Evolutionary conservation across 805 yeast species (phyloP).

Genomic region (Ogataea paraovalis): DNA sequence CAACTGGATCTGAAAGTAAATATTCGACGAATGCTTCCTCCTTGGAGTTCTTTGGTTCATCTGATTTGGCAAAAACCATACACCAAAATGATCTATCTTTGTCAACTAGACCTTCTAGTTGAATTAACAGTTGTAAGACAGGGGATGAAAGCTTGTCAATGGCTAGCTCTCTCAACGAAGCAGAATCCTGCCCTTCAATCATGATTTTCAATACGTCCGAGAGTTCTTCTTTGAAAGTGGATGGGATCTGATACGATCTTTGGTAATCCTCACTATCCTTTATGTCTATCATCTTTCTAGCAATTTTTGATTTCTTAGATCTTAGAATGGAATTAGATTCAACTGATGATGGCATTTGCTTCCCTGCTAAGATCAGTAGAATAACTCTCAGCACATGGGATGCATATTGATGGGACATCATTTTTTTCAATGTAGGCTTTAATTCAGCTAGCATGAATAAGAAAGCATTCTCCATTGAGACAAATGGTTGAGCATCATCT

Average conservation of each 20-base stretch:
- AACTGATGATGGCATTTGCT: constrained; percentile 69
- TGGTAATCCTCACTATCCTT: constrained; percentile 72
- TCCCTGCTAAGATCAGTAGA: constrained; percentile 70
- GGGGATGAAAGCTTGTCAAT: constrained; percentile 85
- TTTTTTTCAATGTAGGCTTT: constrained; percentile 50
- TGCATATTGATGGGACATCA: constrained; percentile 76
- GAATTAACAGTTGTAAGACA: constrained; percentile 71
- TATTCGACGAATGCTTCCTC: constrained; percentile 84
- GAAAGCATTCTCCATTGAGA: constrained; percentile 64
- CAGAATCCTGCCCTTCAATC: constrained; percentile 35
- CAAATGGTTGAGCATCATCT: constrained; percentile 36
- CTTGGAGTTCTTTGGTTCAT: constrained; percentile 47
- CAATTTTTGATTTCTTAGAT: constrained; percentile 79
- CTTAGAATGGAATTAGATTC: constrained; percentile 68
- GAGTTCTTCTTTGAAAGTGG: constrained; percentile 60
- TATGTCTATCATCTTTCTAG: constrained; percentile 89
- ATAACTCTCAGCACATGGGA: constrained; percentile 81
- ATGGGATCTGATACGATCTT: constrained; percentile 64
- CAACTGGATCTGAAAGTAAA: constrained; percentile 81
- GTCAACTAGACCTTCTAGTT: constrained; percentile 77
- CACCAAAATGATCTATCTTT: constrained; percentile 71
- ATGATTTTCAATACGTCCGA: constrained; percentile 44
- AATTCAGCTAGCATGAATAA: constrained; percentile 63
- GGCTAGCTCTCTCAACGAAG: constrained; percentile 63
- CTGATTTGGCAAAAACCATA: constrained; percentile 48